Evolutionary conservation across 2,329 filamentous ascomycete genomes (phyloP).

Genomic region (Chrysoporthe austroafricana): DNA sequence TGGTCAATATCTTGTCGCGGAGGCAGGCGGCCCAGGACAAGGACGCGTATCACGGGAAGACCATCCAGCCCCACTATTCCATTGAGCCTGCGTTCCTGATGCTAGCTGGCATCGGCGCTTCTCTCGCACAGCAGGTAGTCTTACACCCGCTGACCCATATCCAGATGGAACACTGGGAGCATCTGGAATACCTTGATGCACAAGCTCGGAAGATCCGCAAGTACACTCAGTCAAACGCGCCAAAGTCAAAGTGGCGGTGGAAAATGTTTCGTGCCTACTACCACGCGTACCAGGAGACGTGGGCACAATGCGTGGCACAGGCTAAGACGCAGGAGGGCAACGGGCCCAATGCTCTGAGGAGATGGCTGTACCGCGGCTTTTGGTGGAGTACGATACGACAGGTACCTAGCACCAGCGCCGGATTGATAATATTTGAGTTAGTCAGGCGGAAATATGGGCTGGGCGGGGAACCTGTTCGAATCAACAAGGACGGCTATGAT

Average conservation of each 20-base stretch:
- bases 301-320: slow-evolving; percentile 60
- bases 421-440: slow-evolving; percentile 78
- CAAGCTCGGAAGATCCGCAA: slow-evolving; percentile 53
- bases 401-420: slow-evolving; percentile 76
- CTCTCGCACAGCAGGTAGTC: slow-evolving; percentile 68
- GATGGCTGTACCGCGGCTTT: slow-evolving; percentile 73
- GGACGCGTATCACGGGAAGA: slow-evolving; percentile 38
- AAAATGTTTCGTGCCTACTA: slow-evolving; percentile 69
- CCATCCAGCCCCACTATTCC: slow-evolving; percentile 75
- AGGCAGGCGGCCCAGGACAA: slow-evolving; percentile 44
- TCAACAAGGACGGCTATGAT: slow-evolving; percentile 71
- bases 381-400: slow-evolving; percentile 74
- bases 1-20: slow-evolving; percentile 52
- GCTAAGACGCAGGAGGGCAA: slow-evolving; percentile 59
- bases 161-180: slow-evolving; percentile 73
- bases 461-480: slow-evolving; percentile 64
- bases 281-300: slow-evolving; percentile 71
- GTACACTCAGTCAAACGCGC: slow-evolving; percentile 35
- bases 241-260: slow-evolving; percentile 45
- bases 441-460: slow-evolving; percentile 73
- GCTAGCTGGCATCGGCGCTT: slow-evolving; percentile 69
- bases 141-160: slow-evolving; percentile 74
- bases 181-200: slow-evolving; percentile 72
- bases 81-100: slow-evolving; percentile 75
- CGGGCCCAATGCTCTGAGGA: slow-evolving; percentile 41